Base-by-base conservation (phyloP, 148 eudicot genomes). In the Cornus kousa region DNA sequence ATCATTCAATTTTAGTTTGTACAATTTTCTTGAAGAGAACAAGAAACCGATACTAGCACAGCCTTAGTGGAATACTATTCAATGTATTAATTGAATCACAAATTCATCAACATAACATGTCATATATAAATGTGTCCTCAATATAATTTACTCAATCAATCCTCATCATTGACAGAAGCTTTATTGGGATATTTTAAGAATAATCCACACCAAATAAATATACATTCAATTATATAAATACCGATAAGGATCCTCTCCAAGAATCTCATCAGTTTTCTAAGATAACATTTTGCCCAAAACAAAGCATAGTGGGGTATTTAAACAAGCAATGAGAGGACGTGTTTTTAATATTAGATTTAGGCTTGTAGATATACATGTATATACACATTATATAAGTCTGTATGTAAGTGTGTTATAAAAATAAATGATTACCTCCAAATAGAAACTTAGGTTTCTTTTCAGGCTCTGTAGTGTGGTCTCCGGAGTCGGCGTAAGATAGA, bases 401-500 rank as follows among this genome's bases (percentile, higher is more conserved):
- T 53, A 53, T 53, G 17, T 53, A 14, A 11, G 59, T 53, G 19
- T 53, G 57, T 8, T 50, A 50, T 2, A 50, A 0, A 23, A 23
- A 68, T 10, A 76, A 0, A n/a, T 14, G 32, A 22, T 6, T 77
- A 91, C 93, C 96, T 74, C 88, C 86, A 37, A 90, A 88, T 12
- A 93, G 73, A 66, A 81, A 93, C 13, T 33, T 82, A 11, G 89
- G 64, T 79, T 85, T 88, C 81, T 87, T 88, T 75, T 57, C 83
- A 9, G 81, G 37, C 67, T 50, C 83, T 12, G 53, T 5, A 11
- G 46, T 65, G 7, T 81, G 74, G 3, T 10, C 35, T 23, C 80
- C 85, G 0, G 86, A 89, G 80, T 93, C 95, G 4, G 92, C 93
- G 48, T 74, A 88, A 2, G 85, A 84, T 68, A 68, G 66, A 43